A percentile compares a stretch with the other conserved stretches of the same genome.
phyloP scores from a whole-genome alignment of 202 grass and related monocot species.

The Bolboschoenoplectus hybrid region DNA sequence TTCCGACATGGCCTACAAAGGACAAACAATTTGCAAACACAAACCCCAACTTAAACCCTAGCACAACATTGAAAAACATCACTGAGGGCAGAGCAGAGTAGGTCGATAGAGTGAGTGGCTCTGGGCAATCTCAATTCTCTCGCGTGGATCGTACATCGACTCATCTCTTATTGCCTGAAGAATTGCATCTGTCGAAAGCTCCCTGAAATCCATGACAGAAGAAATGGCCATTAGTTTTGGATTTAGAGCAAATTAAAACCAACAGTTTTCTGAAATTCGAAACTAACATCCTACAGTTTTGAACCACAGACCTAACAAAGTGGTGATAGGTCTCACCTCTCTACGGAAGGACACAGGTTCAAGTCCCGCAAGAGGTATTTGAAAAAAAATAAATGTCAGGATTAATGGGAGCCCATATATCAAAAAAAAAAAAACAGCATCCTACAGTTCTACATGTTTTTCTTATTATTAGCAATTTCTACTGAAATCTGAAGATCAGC shows the following conservation, averaged over 20 bases:
- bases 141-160: constrained; percentile 93
- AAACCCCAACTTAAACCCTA: constrained; percentile 27
- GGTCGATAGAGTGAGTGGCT: constrained; percentile 81
- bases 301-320: neutral
- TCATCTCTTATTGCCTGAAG: constrained; percentile 96
- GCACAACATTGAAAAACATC: constrained; percentile 2
- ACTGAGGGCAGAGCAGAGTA: constrained; percentile 68
- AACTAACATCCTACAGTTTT: neutral
- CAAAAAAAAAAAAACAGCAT: no score
- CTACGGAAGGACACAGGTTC: no score
- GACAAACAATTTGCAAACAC: constrained; percentile 25
- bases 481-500: neutral
- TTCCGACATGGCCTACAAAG: constrained; percentile 1
- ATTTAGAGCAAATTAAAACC: neutral
- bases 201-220: constrained; percentile 48
- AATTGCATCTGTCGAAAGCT: constrained; percentile 70
- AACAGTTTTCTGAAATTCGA: neutral
- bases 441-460: neutral
- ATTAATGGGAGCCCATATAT: no score
- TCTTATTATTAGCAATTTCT: neutral
- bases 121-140: constrained; percentile 89
- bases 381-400: no score
- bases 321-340: no score
- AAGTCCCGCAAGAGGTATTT: no score
- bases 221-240: neutral